Conservation (phyloP, 2,329 filamentous ascomycete genomes). For the Davidsoniella virescens region DNA sequence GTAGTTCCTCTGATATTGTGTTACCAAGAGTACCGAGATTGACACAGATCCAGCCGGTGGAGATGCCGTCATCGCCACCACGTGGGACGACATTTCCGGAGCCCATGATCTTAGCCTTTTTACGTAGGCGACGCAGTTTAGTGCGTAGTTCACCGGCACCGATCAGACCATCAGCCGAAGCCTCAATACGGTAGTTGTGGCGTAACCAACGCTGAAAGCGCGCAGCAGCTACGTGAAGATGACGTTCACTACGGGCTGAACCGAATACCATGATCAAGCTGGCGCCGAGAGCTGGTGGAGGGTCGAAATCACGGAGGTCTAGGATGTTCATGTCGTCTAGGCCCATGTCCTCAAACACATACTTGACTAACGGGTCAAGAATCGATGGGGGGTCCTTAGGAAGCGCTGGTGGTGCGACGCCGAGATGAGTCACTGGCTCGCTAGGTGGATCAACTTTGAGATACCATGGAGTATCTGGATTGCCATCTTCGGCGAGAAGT, state of each 20-base stretch:
- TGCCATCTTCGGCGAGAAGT: constrained; percentile 13
- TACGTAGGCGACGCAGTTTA: constrained; percentile 64
- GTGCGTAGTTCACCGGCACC: constrained; percentile 84
- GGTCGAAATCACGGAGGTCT: constrained; percentile 71
- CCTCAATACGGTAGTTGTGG: constrained; percentile 51
- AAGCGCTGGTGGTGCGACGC: constrained; percentile 32
- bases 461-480: constrained; percentile 57
- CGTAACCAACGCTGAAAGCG: constrained; percentile 78
- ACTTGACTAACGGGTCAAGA: constrained; percentile 55
- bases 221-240: constrained; percentile 81
- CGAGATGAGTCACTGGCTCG: constrained; percentile 32
- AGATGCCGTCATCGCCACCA: constrained; percentile 65
- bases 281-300: constrained; percentile 70
- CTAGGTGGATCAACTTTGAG: constrained; percentile 52
- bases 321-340: constrained; percentile 66
- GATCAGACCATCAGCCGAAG: constrained; percentile 73
- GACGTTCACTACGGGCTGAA: constrained; percentile 80
- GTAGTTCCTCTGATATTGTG: constrained; percentile 27
- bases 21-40: constrained; percentile 60
- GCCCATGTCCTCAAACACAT: constrained; percentile 70
- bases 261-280: constrained; percentile 87
- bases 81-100: constrained; percentile 49
- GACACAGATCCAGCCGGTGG: constrained; percentile 92
- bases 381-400: constrained; percentile 57
- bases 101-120: constrained; percentile 66